Evolutionary conservation across 805 yeast species (phyloP), one percentile per base, ranked within the genome.

Genomic region (Sugiyamaella boreocaroliniensis): DNA sequence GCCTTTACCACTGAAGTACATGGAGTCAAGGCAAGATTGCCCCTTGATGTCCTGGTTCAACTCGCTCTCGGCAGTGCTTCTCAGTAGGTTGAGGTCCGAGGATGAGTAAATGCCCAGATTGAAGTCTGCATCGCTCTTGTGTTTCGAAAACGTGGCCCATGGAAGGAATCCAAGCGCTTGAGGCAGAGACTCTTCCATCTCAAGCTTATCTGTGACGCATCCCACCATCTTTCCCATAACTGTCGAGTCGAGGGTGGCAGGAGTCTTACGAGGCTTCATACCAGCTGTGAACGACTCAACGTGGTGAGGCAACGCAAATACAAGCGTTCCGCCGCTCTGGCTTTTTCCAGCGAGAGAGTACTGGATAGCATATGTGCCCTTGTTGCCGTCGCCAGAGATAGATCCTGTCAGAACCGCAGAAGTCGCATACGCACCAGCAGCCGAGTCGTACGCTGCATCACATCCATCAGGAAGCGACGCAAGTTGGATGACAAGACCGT

Each of bases 1-100:
- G 16, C 82, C 77, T 66, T 92, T 92, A 11, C 98, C 98, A 1
- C 95, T 78, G 29, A 86, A 82, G 69, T 92, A 92, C 89, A 89
- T 90, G 0, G 96, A 88, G 56, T 89, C 90, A 14, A 83, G 72
- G 60, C 83, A 71, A 11, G 84, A 76, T 66, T 77, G 78, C 15
- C 75, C 77, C 8, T 70, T 71, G 40, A 84, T 76, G 55, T 83
- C 87, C 50, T 73, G 79, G 32, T 73, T 62, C 7, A 78, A 67
- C 59, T 86, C 92, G 4, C 64, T 56, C 5, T 58, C 61, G 1
- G 86, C 84, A 1, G 78, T 77, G 18, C 64, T 59, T 10, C 68
- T 63, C 29, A 86, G 29, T 6, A 47, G 40, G 18, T 43, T 47
- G 11, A 48, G 29, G 34, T 46, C 50, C 2, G n/a, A 45, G 4